phyloP scores from a whole-genome alignment of 352 stramenopile genomes.

The Pythium scleroteichum region DNA sequence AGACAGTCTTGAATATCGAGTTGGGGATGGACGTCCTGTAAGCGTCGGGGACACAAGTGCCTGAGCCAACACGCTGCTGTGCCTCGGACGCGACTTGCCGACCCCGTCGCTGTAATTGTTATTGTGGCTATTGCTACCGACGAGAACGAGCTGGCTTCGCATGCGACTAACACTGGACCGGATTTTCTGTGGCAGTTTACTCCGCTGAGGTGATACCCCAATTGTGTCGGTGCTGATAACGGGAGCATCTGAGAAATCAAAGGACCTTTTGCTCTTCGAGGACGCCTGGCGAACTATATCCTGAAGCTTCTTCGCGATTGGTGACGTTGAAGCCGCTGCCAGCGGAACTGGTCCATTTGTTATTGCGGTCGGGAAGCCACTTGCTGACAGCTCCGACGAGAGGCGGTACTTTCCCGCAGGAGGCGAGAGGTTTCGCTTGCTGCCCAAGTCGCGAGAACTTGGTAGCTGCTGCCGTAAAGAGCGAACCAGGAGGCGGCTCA shows the following conservation, averaged over 20 bases:
- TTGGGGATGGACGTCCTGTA: neutral
- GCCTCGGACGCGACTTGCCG: constrained; percentile 1
- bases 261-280: neutral
- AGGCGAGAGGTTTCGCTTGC: constrained; percentile 13
- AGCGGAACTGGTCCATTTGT: neutral
- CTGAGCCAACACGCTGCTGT: constrained; percentile 3
- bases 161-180: constrained; percentile 49
- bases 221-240: neutral
- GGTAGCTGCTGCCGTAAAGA: constrained; percentile 15
- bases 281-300: constrained; percentile 18
- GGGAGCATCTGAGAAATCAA: constrained; percentile 17
- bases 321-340: neutral
- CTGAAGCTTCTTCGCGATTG: constrained; percentile 5
- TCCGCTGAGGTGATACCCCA: neutral
- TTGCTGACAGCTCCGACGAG: constrained; percentile 1
- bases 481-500: neutral
- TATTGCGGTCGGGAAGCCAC: neutral
- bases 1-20: constrained; percentile 19
- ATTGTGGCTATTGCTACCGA: constrained; percentile 17
- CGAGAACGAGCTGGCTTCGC: constrained; percentile 44
- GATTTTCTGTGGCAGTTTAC: constrained; percentile 57
- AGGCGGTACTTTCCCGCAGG: constrained; percentile 13
- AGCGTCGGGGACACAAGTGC: neutral
- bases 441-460: constrained; percentile 15
- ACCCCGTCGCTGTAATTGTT: constrained; percentile 13